Percentiles rank a stretch among this genome's conserved stretches.
phyloP scores from a whole-genome alignment of 495 filamentous ascomycete genomes.

The Parathielavia hyrcaniae region DNA sequence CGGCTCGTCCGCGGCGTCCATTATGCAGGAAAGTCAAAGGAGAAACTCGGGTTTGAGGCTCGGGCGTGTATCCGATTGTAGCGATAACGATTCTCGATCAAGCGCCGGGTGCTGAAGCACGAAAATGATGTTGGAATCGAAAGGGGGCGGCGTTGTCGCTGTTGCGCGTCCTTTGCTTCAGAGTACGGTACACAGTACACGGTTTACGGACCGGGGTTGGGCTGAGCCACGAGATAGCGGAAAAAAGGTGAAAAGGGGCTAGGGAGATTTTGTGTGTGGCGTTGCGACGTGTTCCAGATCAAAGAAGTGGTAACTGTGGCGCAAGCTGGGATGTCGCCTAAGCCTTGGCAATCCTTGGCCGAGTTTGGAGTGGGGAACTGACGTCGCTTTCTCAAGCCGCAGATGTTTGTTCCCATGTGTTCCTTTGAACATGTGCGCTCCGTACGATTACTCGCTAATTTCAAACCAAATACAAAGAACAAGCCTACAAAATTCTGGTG shows the following conservation, averaged over 20 bases:
- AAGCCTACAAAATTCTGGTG: too few relatives aligned
- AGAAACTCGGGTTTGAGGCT: background rate
- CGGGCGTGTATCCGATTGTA: background rate
- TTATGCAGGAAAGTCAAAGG: conserved; percentile 8
- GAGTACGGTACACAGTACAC: background rate
- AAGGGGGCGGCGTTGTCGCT: background rate
- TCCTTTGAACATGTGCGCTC: too few relatives aligned
- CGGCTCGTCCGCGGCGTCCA: conserved; percentile 29
- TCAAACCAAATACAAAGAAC: too few relatives aligned
- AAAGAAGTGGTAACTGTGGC: conserved; percentile 9
- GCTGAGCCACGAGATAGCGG: conserved; percentile 8
- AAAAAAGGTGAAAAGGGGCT: too few relatives aligned
- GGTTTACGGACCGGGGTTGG: background rate
- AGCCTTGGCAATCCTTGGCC: conserved; percentile 1
- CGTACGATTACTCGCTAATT: background rate
- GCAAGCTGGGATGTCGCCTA: background rate
- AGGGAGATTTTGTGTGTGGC: conserved; percentile 16
- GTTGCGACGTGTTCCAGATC: background rate
- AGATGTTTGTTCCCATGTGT: too few relatives aligned
- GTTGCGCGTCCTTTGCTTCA: conserved; percentile 9
- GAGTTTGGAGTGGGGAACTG: too few relatives aligned
- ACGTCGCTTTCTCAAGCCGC: too few relatives aligned
- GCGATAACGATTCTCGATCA: background rate
- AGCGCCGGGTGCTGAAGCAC: background rate
- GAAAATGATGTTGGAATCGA: background rate